Base-by-base conservation (phyloP, 1,139 yeast genomes). In the Lodderomyces theae region DNA sequence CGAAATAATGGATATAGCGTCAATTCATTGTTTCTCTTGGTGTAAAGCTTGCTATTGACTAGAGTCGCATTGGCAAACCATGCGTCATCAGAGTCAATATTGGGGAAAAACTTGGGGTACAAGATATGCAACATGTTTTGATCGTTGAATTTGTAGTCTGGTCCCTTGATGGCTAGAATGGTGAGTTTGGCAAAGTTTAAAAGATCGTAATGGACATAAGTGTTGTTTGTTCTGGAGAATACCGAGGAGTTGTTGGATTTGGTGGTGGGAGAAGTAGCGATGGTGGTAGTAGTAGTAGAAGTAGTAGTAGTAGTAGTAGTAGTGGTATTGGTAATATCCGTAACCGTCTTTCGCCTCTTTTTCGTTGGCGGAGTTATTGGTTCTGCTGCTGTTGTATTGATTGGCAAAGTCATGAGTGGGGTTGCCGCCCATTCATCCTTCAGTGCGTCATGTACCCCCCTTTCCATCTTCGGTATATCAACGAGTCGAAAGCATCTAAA, bases 101-200 rank as follows among this genome's bases (percentile, higher is more conserved):
- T 70, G 33, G 76, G 75, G 42, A 66, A 72, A 51, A 68, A 69
- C 40, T 69, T 69, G 13, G 77, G 77, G 48, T 71, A 70, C 16
- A 71, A 54, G n/a, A 72, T 70, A 45, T 72, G 77, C 41, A 70
- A 57, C 61, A 70, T 64, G 45, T 69, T 70, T 46, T 72, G 77
- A 42, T 70, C 74, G 38, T 60, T 62, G 42, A 69, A 59, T 16
- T 55, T 49, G 50, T 66, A 69, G 36, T 61, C 52, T 2, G 66
- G 56, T 4, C 77, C 77, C 44, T 70, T 72, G 16, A 72, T 66
- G 17, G 74, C 76, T 38, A 64, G 43, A 24, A 69, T 67, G 2
- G 76, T 64, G 39, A 72, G 57, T 42, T 67, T 69, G 16, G 77
- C 74, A 35, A 52, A 61, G 37, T 62, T 60, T 16, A 70, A 42